phyloP scores from a whole-genome alignment of 306 rosid genomes.

The Sesbania bispinosa region DNA sequence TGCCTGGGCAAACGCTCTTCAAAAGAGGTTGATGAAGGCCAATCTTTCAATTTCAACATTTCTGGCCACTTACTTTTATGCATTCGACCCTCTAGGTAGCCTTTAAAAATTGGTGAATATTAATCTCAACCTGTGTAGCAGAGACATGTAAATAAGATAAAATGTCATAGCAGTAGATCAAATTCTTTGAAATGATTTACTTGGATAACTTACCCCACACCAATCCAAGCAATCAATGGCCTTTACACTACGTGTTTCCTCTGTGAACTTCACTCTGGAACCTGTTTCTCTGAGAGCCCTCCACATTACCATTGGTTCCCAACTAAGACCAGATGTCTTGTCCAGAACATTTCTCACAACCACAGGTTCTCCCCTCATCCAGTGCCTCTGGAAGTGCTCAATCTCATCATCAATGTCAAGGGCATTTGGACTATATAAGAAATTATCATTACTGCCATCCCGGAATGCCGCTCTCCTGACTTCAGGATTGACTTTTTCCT shows the following conservation, averaged over 20 bases:
- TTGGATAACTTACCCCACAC: conserved; percentile 23
- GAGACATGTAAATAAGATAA: neutral
- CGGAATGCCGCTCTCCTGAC: conserved; percentile 33
- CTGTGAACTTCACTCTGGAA: conserved; percentile 32
- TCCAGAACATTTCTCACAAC: conserved; percentile 41
- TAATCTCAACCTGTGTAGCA: conserved; percentile 50
- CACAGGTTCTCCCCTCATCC: conserved; percentile 44
- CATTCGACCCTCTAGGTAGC: conserved; percentile 43
- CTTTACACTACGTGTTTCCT: conserved; percentile 44
- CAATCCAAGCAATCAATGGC: conserved; percentile 76
- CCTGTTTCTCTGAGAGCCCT: conserved; percentile 46
- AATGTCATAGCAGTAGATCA: too few relatives aligned
- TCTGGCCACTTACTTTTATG: conserved; percentile 45
- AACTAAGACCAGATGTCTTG: conserved; percentile 44
- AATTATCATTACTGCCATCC: conserved; percentile 30
- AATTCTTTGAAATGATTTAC: too few relatives aligned
- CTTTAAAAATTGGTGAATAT: conserved; percentile 68
- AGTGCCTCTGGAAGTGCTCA: conserved; percentile 45
- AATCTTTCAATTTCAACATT: conserved; percentile 69
- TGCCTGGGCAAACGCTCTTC: conserved; percentile 72
- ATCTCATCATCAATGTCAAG: conserved; percentile 35
- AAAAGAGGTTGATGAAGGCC: conserved; percentile 71
- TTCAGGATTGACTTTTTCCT: conserved; percentile 28
- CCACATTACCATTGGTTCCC: conserved; percentile 53
- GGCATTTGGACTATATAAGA: conserved; percentile 34